Conservation (phyloP, 116 monocot genomes). For the Papilionanthe hybrid region DNA sequence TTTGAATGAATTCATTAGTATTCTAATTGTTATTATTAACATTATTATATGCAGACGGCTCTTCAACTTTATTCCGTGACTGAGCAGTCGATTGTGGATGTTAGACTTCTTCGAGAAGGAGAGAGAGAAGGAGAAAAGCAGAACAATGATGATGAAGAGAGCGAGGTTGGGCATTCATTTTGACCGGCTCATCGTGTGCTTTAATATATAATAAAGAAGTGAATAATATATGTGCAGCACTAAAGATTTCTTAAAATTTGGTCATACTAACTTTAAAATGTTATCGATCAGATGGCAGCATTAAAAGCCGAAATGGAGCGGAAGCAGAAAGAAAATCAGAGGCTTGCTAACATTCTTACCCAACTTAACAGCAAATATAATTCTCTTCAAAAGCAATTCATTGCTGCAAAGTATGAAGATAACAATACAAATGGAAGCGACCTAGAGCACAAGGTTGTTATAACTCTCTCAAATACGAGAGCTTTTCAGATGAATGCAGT, state of each 20-base stretch:
- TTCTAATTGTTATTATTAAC: no score
- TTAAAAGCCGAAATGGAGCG: slow-evolving; percentile 44
- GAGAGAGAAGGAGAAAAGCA: no score
- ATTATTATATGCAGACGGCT: not conserved
- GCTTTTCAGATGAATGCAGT: no score
- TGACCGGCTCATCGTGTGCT: no score
- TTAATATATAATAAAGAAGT: no score
- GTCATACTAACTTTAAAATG: no score
- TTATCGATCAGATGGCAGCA: not conserved
- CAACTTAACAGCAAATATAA: slow-evolving; percentile 60
- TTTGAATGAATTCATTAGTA: no score
- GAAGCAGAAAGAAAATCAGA: slow-evolving; percentile 66
- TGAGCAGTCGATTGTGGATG: slow-evolving; percentile 40
- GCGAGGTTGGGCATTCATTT: slow-evolving; percentile 22
- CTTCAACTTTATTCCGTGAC: not conserved
- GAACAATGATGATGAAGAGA: slow-evolving; percentile 16
- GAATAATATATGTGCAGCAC: no score
- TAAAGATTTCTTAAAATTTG: slow-evolving; percentile 27
- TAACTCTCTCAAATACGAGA: no score
- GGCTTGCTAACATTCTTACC: slow-evolving; percentile 41
- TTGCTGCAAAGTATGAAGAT: slow-evolving; percentile 47
- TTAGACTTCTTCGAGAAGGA: no score
- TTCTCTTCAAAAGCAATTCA: slow-evolving; percentile 52
- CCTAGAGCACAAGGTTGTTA: no score
- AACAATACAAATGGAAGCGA: not conserved